Evolutionary conservation across 2,329 filamentous ascomycete species (phyloP), one percentile per base, ranked within the genome.

Genomic region (Phyllosticta paracitricarpa): DNA sequence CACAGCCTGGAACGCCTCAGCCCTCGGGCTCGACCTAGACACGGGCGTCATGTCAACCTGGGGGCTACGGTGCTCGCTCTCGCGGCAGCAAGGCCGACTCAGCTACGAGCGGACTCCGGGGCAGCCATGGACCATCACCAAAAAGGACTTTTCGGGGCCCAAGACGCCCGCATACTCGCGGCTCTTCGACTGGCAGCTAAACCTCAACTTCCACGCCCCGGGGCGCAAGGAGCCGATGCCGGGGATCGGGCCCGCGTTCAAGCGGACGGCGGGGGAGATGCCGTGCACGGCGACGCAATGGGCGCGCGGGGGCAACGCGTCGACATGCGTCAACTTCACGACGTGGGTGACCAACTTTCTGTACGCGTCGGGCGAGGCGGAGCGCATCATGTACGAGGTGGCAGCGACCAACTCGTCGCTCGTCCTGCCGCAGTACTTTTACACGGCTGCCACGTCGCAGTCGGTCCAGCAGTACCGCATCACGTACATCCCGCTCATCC

Each of bases 241-340:
- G 2, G 57, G 57, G 25, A 52, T 58, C 17, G 57, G 57, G 1
- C 57, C 57, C 7, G 48, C 57, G 9, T 51, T 58, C 57, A n/a
- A n/a, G 57, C 57, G 40, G 6, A 48, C 40, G 17, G 40, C 40
- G 6, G 40, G 40, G 12, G 40, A 48, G 40, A 19, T 48, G 40
- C 40, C 40, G 3, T 48, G 40, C 40, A 48, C 40, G 7, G 40
- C 40, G 14, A 17, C 40, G 40, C 14, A 48, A 7, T 48, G 40
- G 40, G 40, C 40, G 17, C 7, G n/a, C 3, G 40, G 40, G 2
- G 40, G 14, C 14, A 9, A 30, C 19, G 6, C n/a, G 26, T 24
- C 57, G 4, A 48, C 26, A 2, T 61, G 61, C 56, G 40, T 54
- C 57, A 48, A 62, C 26, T 62, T 58, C 51, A 48, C 62, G 12